These are phyloP conservation scores for Apiospora pterosperma DNA, from an alignment of 2,329 filamentous ascomycete genomes.

Conservation along the genomic window DNA sequence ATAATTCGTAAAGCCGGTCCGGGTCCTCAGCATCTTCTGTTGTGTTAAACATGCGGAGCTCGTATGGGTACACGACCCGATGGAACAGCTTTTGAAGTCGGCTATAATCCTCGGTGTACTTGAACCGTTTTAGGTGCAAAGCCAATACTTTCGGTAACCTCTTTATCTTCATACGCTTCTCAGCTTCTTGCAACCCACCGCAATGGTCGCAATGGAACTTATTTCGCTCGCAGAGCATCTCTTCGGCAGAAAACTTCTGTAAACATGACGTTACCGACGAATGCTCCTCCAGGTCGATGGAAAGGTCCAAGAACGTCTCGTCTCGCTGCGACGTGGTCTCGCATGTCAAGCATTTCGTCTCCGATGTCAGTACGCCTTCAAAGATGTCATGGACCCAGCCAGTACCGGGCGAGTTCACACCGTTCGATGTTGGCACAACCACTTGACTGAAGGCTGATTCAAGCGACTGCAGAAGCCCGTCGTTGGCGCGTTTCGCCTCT, in stretches of 20 bases:
- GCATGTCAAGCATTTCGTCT: constrained; percentile 94
- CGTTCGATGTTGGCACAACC: constrained; percentile 23
- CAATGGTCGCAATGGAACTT: constrained; percentile 99
- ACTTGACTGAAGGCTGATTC: constrained; percentile 39
- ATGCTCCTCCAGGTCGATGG: constrained; percentile 92
- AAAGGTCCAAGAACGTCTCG: constrained; percentile 92
- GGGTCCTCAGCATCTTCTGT: constrained; percentile 93
- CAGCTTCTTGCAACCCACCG: constrained; percentile 92
- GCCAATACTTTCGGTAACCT: constrained; percentile 86
- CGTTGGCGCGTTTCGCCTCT: constrained; percentile 35
- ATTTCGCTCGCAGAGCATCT: constrained; percentile 97
- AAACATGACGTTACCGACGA: constrained; percentile 95
- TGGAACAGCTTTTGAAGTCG: constrained; percentile 95
- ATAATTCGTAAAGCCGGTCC: constrained; percentile 91
- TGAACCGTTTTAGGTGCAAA: constrained; percentile 93
- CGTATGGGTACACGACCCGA: constrained; percentile 93
- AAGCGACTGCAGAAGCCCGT: constrained; percentile 49
- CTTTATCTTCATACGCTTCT: constrained; percentile 99
- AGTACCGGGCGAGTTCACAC: constrained; percentile 58
- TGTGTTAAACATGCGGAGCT: constrained; percentile 94
- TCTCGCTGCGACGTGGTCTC: constrained; percentile 94
- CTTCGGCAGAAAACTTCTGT: constrained; percentile 93
- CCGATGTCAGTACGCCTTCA: constrained; percentile 89
- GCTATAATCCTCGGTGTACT: constrained; percentile 95
- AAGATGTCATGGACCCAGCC: constrained; percentile 98